Conservation (phyloP, 2,329 filamentous ascomycete species). For the Verticillium zaregamsianum region DNA sequence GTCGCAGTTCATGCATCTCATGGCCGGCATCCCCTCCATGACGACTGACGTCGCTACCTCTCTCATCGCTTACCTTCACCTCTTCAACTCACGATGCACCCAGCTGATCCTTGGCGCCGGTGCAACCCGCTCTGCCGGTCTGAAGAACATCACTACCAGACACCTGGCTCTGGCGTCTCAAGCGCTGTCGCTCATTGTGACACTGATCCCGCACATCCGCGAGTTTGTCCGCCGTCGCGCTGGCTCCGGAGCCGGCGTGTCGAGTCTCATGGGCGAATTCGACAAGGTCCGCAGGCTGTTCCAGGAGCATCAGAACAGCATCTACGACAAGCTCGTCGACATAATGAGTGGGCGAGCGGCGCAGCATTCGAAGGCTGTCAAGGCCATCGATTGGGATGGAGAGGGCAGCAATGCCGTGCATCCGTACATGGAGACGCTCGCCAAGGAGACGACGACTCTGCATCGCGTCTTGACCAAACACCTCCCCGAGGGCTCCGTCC, state of each 20-base stretch:
- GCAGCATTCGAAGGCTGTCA: slow-evolving; percentile 71
- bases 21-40: slow-evolving; percentile 84
- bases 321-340: slow-evolving; percentile 88
- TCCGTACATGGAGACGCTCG: slow-evolving; percentile 80
- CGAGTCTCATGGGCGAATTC: slow-evolving; percentile 72
- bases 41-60: slow-evolving; percentile 75
- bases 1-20: slow-evolving; percentile 76
- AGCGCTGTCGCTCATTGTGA: slow-evolving; percentile 80
- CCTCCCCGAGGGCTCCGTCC: slow-evolving; percentile 70
- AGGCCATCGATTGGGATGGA: slow-evolving; percentile 69
- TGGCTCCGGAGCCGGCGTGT: slow-evolving; percentile 45
- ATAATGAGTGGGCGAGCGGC: slow-evolving; percentile 81
- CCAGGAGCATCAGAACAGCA: slow-evolving; percentile 85
- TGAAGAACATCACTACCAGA: slow-evolving; percentile 95
- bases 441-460: slow-evolving; percentile 79
- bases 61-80: slow-evolving; percentile 79
- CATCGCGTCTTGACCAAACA: slow-evolving; percentile 82
- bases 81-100: slow-evolving; percentile 95
- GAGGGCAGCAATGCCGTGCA: slow-evolving; percentile 42
- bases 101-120: slow-evolving; percentile 95
- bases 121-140: slow-evolving; percentile 78
- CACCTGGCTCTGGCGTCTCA: slow-evolving; percentile 91
- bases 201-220: slow-evolving; percentile 82
- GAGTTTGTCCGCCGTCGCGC: slow-evolving; percentile 84
- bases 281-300: slow-evolving; percentile 80